Conservation (phyloP, 371 early-diverging fungal genomes). For the Apophysomyces ossiformis region DNA sequence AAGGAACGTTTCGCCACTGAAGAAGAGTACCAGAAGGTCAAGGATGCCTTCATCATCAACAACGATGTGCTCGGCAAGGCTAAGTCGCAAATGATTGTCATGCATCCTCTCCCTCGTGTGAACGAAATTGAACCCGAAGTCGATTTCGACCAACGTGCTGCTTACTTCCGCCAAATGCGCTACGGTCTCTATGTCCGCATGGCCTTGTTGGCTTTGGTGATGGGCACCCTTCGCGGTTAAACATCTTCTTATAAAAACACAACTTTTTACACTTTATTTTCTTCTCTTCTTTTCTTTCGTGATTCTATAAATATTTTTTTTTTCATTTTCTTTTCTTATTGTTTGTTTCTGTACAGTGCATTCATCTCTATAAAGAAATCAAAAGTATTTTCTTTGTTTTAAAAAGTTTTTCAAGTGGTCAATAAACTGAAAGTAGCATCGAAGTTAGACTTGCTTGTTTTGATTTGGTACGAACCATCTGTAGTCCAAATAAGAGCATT, state of each 20-base stretch:
- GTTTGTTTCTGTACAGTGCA: no score
- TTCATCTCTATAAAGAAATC: no score
- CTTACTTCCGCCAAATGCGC: constrained; percentile 97
- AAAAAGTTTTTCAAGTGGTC: no score
- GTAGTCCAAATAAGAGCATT: not conserved
- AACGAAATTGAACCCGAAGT: constrained; percentile 96
- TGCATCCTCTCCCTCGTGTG: constrained; percentile 97
- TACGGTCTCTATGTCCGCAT: constrained; percentile 97
- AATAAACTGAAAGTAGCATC: no score
- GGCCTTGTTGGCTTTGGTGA: constrained; percentile 91
- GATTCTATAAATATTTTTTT: not conserved
- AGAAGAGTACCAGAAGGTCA: constrained; percentile 82
- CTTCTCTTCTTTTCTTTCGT: not conserved
- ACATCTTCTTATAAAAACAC: not conserved
- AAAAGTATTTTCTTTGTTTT: no score
- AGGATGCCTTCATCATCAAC: constrained; percentile 84
- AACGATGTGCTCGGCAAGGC: constrained; percentile 83
- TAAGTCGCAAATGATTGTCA: constrained; percentile 95
- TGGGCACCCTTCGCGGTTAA: constrained; percentile 53
- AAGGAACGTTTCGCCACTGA: constrained; percentile 88
- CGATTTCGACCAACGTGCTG: constrained; percentile 95
- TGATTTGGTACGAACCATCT: no score
- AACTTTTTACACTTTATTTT: not conserved
- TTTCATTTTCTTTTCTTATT: no score
- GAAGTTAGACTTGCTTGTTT: no score